Evolutionary conservation across 768 basidiomycete genomes (phyloP).

Genomic region (Suillus decipiens): DNA sequence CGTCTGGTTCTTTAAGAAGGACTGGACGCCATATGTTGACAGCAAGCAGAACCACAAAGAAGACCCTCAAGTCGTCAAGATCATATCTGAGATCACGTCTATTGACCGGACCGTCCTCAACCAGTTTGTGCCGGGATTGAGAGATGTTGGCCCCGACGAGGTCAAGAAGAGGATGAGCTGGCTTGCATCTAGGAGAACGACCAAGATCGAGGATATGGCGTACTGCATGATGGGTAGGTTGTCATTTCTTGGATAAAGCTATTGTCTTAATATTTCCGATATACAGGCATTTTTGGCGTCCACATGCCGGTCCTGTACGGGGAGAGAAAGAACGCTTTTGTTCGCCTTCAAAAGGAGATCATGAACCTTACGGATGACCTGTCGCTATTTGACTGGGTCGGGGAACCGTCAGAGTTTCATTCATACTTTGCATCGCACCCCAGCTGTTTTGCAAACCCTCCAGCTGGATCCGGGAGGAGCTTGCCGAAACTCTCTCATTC

Average conservation of each 20-base stretch:
- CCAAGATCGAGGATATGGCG: constrained; percentile 30
- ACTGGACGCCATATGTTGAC: constrained; percentile 5
- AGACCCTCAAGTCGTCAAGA: constrained; percentile 21
- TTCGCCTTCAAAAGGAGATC: constrained; percentile 30
- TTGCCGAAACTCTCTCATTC: constrained; percentile 7
- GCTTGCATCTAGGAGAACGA: constrained; percentile 31
- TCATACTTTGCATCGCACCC: constrained; percentile 28
- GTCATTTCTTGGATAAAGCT: constrained; percentile 10
- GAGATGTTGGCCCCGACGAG: constrained; percentile 11
- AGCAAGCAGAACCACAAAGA: constrained; percentile 25
- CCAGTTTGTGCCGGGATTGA: constrained; percentile 25
- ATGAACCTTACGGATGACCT: constrained; percentile 30
- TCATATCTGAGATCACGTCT: constrained; percentile 15
- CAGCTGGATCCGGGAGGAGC: neutral
- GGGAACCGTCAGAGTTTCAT: constrained; percentile 26
- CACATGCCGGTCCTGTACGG: constrained; percentile 32
- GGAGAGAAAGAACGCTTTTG: constrained; percentile 24
- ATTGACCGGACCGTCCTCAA: constrained; percentile 23
- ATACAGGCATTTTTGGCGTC: constrained; percentile 27
- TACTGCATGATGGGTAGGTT: constrained; percentile 27
- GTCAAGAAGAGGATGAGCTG: constrained; percentile 29
- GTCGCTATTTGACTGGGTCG: constrained; percentile 31
- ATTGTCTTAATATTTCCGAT: neutral
- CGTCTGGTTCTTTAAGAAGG: constrained; percentile 9
- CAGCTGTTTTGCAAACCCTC: constrained; percentile 19